Percentiles rank a stretch among this genome's conserved stretches.
Evolutionary conservation across 345 rosid species (phyloP).

Genomic region (Gossypium arboreum): DNA sequence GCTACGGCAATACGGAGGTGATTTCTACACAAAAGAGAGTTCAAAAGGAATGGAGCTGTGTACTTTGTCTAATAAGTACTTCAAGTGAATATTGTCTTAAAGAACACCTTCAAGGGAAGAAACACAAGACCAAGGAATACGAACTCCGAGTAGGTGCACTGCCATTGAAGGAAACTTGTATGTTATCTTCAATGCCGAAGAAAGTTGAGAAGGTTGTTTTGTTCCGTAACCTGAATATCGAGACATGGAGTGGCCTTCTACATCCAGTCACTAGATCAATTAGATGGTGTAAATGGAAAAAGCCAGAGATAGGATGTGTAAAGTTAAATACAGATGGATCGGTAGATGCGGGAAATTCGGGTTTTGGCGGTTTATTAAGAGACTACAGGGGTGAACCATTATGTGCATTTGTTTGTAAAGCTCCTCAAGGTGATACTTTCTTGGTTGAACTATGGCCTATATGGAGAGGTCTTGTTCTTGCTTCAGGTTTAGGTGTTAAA

Average conservation of each 20-base stretch:
- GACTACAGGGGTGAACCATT: conserved; percentile 28
- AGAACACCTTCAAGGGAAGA: conserved; percentile 30
- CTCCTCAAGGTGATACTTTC: conserved; percentile 27
- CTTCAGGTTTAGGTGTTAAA: conserved; percentile 23
- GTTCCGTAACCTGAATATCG: conserved; percentile 13
- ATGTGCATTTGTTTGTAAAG: conserved; percentile 37
- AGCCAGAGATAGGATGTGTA: conserved; percentile 31
- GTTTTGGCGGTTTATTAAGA: conserved; percentile 39
- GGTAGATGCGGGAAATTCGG: conserved; percentile 15
- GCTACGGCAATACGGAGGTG: background rate
- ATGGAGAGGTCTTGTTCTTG: conserved; percentile 43
- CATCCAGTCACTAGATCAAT: conserved; percentile 25
- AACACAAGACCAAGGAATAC: conserved; percentile 25
- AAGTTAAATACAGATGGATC: conserved; percentile 40
- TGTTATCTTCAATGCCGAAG: background rate
- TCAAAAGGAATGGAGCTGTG: conserved; percentile 34
- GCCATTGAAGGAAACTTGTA: background rate
- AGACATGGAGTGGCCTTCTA: conserved; percentile 21
- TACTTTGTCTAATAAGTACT: conserved; percentile 27
- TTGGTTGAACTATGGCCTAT: conserved; percentile 38
- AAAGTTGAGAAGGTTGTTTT: conserved; percentile 5
- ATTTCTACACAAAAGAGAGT: conserved; percentile 8
- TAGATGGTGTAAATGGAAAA: conserved; percentile 32
- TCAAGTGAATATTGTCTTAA: conserved; percentile 25
- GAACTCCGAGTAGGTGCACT: conserved; percentile 9